Conservation (phyloP, 2,329 filamentous ascomycete species). For the Penicillium sp. region DNA sequence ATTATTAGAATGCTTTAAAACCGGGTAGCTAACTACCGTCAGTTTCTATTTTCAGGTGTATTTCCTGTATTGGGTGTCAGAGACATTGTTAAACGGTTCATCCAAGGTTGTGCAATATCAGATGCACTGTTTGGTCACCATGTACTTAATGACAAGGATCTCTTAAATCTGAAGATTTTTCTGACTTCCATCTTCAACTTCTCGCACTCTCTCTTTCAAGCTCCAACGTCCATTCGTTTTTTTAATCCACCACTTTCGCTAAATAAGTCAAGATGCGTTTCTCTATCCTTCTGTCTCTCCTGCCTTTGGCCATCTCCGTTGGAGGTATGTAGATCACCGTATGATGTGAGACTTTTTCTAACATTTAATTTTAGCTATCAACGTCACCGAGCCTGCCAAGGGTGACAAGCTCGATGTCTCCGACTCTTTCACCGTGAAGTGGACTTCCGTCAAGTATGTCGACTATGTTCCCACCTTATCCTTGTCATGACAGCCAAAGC, state of each 20-base stretch:
- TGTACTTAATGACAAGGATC: neutral
- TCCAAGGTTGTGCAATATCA: conserved; percentile 6
- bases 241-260: conserved; percentile 2
- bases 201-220: neutral
- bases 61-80: conserved; percentile 2
- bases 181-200: neutral
- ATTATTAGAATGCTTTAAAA: conserved; percentile 13
- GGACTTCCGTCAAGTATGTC: conserved; percentile 37
- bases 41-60: conserved; percentile 8
- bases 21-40: neutral
- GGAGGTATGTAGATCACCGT: conserved; percentile 23
- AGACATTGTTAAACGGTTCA: neutral
- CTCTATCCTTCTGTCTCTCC: conserved; percentile 20
- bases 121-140: neutral
- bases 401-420: conserved; percentile 33
- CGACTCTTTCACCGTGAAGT: conserved; percentile 38
- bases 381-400: conserved; percentile 36
- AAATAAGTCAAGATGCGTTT: conserved; percentile 27
- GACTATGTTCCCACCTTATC: neutral
- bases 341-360: neutral
- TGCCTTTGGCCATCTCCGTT: conserved; percentile 30
- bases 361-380: conserved; percentile 27
- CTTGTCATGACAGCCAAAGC: neutral
- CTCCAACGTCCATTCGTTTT: neutral
- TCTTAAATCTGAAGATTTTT: neutral